Conservation (phyloP, 176 grass and related monocot genomes). For the Oropetium thomaeum region DNA sequence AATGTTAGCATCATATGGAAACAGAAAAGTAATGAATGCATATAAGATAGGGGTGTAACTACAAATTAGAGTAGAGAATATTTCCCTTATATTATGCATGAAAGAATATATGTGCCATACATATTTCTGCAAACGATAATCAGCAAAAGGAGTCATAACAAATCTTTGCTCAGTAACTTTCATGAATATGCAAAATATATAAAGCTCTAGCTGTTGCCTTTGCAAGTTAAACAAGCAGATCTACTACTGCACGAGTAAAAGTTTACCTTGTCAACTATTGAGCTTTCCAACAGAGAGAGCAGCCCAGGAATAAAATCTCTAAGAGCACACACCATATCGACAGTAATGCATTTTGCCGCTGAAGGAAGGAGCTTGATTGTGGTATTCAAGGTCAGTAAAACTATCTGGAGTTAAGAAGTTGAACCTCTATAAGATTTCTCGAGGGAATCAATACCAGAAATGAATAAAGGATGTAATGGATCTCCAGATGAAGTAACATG, state of each 20-base stretch:
- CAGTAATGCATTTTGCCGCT: constrained; percentile 36
- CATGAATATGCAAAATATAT: background rate
- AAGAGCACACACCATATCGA: constrained; percentile 31
- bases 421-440: constrained; percentile 28
- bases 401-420: constrained; percentile 57
- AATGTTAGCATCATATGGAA: constrained; percentile 5
- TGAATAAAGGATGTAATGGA: constrained; percentile 3
- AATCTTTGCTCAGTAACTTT: background rate
- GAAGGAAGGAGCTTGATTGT: constrained; percentile 55
- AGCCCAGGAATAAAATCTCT: constrained; percentile 54
- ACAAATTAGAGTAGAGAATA: background rate
- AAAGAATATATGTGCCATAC: background rate
- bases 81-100: background rate
- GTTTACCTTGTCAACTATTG: constrained; percentile 69
- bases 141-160: background rate
- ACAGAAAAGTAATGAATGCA: background rate
- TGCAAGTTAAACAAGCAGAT: constrained; percentile 28
- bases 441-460: background rate
- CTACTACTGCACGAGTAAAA: constrained; percentile 14
- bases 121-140: background rate
- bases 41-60: background rate
- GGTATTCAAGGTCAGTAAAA: constrained; percentile 61
- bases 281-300: constrained; percentile 48
- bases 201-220: background rate
- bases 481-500: constrained; percentile 13